phyloP scores from a whole-genome alignment of 106 monocot species.

The Narthecium ossifragum region DNA sequence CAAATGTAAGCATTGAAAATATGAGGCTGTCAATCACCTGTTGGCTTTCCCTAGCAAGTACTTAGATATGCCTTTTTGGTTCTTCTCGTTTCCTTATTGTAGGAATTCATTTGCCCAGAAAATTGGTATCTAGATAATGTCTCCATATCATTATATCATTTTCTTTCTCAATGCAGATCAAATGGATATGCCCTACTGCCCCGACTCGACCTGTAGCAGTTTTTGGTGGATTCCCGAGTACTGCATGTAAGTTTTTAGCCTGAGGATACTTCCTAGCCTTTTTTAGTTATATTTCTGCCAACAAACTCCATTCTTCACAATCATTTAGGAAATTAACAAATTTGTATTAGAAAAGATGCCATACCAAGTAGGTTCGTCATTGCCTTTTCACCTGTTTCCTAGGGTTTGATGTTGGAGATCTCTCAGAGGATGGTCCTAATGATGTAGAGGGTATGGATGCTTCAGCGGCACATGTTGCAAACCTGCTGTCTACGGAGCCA shows the following conservation, averaged over 20 bases:
- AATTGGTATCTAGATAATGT: neutral
- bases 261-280: too few species aligned
- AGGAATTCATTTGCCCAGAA: neutral
- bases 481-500: constrained; percentile 85
- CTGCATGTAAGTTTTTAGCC: constrained; percentile 63
- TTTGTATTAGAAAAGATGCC: too few species aligned
- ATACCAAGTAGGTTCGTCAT: too few species aligned
- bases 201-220: constrained; percentile 75
- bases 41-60: too few species aligned
- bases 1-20: constrained; percentile 64
- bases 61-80: too few species aligned
- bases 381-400: constrained; percentile 11
- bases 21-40: neutral
- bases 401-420: constrained; percentile 99
- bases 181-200: constrained; percentile 99
- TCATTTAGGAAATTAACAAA: neutral
- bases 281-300: too few species aligned
- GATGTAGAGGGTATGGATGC: constrained; percentile 93
- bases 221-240: constrained; percentile 92
- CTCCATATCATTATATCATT: neutral
- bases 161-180: constrained; percentile 47
- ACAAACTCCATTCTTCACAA: neutral
- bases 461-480: constrained; percentile 92
- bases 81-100: neutral
- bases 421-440: constrained; percentile 77